Conservation (phyloP, 208 protist genomes). For the Lotmaria passim region DNA sequence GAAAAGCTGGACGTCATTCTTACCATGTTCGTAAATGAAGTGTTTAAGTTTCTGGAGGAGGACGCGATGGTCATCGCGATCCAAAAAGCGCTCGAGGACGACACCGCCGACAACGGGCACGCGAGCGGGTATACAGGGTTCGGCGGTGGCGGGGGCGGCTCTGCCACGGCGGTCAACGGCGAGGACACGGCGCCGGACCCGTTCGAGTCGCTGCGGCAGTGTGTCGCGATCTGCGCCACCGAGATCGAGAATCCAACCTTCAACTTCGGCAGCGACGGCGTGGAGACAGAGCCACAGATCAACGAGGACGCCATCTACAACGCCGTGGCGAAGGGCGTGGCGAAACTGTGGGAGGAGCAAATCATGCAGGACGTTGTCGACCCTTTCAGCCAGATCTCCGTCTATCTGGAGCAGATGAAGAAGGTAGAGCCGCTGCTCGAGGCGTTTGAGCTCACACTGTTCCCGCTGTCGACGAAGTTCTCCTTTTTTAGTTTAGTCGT, state of each 20-base stretch:
- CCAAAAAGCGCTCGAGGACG: constrained; percentile 77
- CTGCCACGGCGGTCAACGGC: neutral
- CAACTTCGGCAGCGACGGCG: constrained; percentile 56
- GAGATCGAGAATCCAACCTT: constrained; percentile 64
- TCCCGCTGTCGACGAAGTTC: constrained; percentile 78
- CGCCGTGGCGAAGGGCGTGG: constrained; percentile 63
- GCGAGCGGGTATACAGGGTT: neutral
- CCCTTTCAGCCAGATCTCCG: constrained; percentile 67
- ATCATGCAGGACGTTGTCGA: constrained; percentile 85
- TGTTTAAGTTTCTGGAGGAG: constrained; percentile 67
- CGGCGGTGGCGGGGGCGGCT: neutral
- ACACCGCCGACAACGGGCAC: constrained; percentile 19
- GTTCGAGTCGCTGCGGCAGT: constrained; percentile 78
- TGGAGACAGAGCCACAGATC: constrained; percentile 65
- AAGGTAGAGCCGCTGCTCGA: constrained; percentile 81
- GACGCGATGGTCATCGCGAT: constrained; percentile 78
- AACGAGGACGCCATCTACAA: constrained; percentile 52
- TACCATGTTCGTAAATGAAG: constrained; percentile 67
- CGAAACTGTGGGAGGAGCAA: constrained; percentile 81
- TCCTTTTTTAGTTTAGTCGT: constrained; percentile 83
- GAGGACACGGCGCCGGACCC: constrained; percentile 40
- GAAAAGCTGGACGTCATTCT: constrained; percentile 80
- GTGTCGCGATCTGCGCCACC: constrained; percentile 65
- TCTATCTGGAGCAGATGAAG: constrained; percentile 88
- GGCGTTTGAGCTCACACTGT: constrained; percentile 82